Conservation (phyloP, 192 early-diverging fungal species). For the Funneliformis mosseae region DNA sequence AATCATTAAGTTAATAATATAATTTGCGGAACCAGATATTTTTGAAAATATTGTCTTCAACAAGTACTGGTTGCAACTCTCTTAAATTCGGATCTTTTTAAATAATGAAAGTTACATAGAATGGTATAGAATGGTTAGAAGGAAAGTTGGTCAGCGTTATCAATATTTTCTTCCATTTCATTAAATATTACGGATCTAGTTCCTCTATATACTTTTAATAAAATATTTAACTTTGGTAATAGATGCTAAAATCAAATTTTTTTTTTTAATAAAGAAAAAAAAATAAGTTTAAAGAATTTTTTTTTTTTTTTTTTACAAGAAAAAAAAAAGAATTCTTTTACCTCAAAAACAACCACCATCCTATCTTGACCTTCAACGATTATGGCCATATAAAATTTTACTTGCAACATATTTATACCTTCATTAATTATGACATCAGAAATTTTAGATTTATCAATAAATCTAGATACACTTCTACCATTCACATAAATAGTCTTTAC, state of each 20-base stretch:
- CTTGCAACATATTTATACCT: slow-evolving; percentile 70
- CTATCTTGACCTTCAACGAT: slow-evolving; percentile 60
- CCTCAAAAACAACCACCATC: slow-evolving; percentile 74
- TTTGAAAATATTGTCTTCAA: no score
- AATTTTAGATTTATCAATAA: slow-evolving; percentile 68
- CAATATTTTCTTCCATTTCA: slow-evolving; percentile 38
- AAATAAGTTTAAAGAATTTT: not conserved
- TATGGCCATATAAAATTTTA: slow-evolving; percentile 74
- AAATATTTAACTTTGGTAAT: slow-evolving; percentile 48
- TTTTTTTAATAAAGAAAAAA: not conserved
- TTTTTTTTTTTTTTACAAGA: no score
- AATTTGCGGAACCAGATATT: no score
- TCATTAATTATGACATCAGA: slow-evolving; percentile 77
- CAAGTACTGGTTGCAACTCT: no score
- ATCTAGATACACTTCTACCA: slow-evolving; percentile 51
- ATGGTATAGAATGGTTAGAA: not conserved
- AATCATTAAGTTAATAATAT: no score
- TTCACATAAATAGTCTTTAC: slow-evolving; percentile 60
- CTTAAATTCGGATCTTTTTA: no score
- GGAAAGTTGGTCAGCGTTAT: not conserved
- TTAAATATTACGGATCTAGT: slow-evolving; percentile 54
- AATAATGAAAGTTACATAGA: no score
- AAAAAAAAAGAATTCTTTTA: slow-evolving; percentile 34
- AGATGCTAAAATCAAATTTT: slow-evolving; percentile 43
- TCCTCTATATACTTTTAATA: slow-evolving; percentile 57